These are phyloP conservation scores for Nidularia pulvinata DNA, from an alignment of 768 basidiomycete genomes.

Conservation along the genomic window DNA sequence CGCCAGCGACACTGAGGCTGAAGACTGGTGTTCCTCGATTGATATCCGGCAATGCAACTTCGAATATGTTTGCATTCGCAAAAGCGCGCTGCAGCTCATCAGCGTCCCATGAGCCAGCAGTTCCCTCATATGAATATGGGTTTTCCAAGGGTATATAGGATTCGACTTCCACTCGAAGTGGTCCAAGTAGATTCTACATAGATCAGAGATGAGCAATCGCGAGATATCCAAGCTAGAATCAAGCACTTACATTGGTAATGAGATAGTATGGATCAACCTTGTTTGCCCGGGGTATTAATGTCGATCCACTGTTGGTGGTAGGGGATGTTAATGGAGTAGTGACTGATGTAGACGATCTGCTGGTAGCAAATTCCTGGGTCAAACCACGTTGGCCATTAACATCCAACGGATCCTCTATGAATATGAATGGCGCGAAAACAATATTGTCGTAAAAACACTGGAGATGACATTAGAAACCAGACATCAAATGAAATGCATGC, in stretches of 20 bases:
- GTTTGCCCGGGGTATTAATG: slow-evolving; percentile 49
- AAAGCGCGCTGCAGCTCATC: too few relatives aligned
- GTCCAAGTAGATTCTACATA: slow-evolving; percentile 60
- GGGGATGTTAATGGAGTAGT: slow-evolving; percentile 15
- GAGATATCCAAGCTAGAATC: too few relatives aligned
- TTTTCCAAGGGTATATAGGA: too few relatives aligned
- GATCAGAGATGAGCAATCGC: neutral
- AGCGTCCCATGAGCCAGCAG: too few relatives aligned
- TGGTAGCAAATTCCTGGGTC: slow-evolving; percentile 35
- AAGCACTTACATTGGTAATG: slow-evolving; percentile 67
- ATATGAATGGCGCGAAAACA: slow-evolving; percentile 94
- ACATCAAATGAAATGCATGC: neutral
- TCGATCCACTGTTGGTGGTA: slow-evolving; percentile 8
- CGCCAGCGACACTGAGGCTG: too few relatives aligned
- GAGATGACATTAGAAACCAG: slow-evolving; percentile 1
- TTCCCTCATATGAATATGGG: too few relatives aligned
- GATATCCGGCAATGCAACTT: too few relatives aligned
- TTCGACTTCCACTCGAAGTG: slow-evolving; percentile 69
- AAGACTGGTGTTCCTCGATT: too few relatives aligned
- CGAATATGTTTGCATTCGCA: too few relatives aligned
- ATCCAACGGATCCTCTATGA: slow-evolving; percentile 89
- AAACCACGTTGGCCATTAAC: slow-evolving; percentile 56
- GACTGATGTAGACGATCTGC: slow-evolving; percentile 35
- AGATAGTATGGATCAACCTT: slow-evolving; percentile 94
- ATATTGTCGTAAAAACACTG: slow-evolving; percentile 98